Percentiles rank a stretch among this genome's conserved stretches.
Evolutionary conservation across 768 basidiomycete species (phyloP).

Genomic region (Holtermanniella nyarrowii): DNA sequence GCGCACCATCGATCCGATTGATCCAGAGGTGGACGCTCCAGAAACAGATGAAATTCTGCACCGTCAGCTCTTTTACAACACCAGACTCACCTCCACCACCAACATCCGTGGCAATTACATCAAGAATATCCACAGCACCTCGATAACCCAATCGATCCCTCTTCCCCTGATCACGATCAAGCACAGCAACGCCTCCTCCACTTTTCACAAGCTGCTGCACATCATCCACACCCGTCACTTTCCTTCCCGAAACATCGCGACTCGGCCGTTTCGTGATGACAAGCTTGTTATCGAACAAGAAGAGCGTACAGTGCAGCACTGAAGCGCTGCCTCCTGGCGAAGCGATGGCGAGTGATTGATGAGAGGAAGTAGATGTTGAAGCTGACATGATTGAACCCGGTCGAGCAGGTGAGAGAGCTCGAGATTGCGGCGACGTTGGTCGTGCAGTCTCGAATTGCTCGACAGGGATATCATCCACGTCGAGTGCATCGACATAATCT

Average conservation of each 20-base stretch:
- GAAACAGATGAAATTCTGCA: constrained; percentile 71
- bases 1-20: constrained; percentile 79
- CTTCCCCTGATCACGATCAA: constrained; percentile 51
- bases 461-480: constrained; percentile 62
- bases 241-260: constrained; percentile 29
- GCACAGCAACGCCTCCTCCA: constrained; percentile 55
- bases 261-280: constrained; percentile 73
- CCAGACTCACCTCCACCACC: constrained; percentile 64
- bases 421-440: constrained; percentile 1
- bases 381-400: constrained; percentile 2
- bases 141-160: constrained; percentile 74
- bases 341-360: constrained; percentile 24
- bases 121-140: constrained; percentile 73
- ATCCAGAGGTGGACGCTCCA: constrained; percentile 72
- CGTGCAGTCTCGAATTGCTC: constrained; percentile 7
- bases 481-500: constrained; percentile 80
- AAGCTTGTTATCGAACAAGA: constrained; percentile 89
- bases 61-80: constrained; percentile 1
- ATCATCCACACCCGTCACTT: constrained; percentile 53
- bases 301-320: constrained; percentile 70
- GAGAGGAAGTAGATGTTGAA: neutral
- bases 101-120: constrained; percentile 63
- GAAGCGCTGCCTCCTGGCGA: constrained; percentile 32
- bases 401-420: neutral
- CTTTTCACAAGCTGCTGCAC: constrained; percentile 46